A percentile compares a stretch with the other conserved stretches of the same genome.
Evolutionary conservation across 2,329 filamentous ascomycete species (phyloP).

Genomic region (Alternaria arborescens): DNA sequence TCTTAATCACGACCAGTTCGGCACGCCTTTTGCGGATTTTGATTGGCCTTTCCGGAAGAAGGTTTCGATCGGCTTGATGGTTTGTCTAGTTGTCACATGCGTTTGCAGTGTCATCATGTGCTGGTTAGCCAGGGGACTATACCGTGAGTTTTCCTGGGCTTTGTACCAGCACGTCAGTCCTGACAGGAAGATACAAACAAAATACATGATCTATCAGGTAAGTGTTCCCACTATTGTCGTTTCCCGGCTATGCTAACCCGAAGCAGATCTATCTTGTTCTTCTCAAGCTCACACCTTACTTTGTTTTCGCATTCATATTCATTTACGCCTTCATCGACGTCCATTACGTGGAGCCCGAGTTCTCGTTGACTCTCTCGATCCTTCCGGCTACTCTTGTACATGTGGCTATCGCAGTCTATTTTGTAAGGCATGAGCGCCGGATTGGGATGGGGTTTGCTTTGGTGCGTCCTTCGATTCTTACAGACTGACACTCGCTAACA

Average conservation of each 20-base stretch:
- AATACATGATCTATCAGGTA: conserved; percentile 29
- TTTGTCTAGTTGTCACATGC: conserved; percentile 8
- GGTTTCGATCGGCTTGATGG: conserved; percentile 10
- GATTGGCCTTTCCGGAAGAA: conserved; percentile 17
- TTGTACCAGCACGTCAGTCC: conserved; percentile 30
- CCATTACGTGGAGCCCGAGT: conserved; percentile 33
- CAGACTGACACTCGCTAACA: background rate
- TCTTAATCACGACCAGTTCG: background rate
- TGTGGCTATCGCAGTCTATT: conserved; percentile 20
- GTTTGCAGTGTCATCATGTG: conserved; percentile 14
- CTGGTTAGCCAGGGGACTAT: conserved; percentile 5
- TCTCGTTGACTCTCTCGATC: conserved; percentile 33
- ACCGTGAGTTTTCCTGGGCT: conserved; percentile 30
- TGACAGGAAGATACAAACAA: conserved; percentile 15
- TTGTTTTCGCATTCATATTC: conserved; percentile 32
- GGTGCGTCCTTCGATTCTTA: conserved; percentile 13
- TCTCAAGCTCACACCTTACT: conserved; percentile 30
- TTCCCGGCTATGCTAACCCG: background rate
- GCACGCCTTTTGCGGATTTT: conserved; percentile 26
- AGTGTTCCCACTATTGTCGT: background rate
- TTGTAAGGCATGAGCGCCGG: conserved; percentile 21
- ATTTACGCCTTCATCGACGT: conserved; percentile 33
- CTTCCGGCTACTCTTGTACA: conserved; percentile 30
- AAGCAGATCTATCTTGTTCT: conserved; percentile 27
- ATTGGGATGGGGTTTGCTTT: conserved; percentile 22